A percentile compares a stretch with the other conserved stretches of the same genome.
These are phyloP conservation scores for Phaeodactylum tricornutum DNA, from an alignment of 108 stramenopile species.

Conservation along the genomic window DNA sequence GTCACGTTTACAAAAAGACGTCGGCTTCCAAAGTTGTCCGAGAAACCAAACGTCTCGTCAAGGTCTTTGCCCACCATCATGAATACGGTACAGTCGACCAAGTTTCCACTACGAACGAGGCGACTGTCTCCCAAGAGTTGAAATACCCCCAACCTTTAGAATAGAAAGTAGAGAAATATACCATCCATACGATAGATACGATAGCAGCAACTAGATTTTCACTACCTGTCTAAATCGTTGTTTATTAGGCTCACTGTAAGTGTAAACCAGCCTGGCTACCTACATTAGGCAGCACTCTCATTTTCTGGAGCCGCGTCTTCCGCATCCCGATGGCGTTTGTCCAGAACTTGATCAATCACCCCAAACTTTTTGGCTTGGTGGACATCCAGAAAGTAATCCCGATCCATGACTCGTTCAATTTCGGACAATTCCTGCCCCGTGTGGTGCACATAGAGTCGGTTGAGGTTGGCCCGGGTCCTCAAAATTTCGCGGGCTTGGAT, in stretches of 20 bases:
- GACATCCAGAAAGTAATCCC: slow-evolving; percentile 89
- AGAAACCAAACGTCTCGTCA: not conserved
- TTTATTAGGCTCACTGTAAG: not conserved
- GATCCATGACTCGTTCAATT: slow-evolving; percentile 92
- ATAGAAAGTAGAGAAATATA: not conserved
- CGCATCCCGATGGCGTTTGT: slow-evolving; percentile 37
- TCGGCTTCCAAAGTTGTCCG: slow-evolving; percentile 1
- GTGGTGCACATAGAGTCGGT: slow-evolving; percentile 80
- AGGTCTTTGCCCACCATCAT: not conserved
- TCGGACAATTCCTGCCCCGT: slow-evolving; percentile 63
- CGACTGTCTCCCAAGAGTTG: too few relatives aligned
- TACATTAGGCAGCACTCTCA: not conserved
- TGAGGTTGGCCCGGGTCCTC: slow-evolving; percentile 60
- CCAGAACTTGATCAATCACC: slow-evolving; percentile 82
- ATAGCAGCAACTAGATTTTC: not conserved
- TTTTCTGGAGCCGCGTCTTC: slow-evolving; percentile 1
- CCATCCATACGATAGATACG: too few relatives aligned
- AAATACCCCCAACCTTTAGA: not conserved
- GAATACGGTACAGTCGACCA: not conserved
- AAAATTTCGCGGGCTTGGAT: slow-evolving; percentile 86
- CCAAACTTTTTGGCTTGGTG: slow-evolving; percentile 85
- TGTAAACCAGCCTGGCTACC: too few relatives aligned
- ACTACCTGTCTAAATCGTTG: not conserved
- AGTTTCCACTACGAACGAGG: not conserved
- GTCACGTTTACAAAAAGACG: not conserved